Conservation (phyloP, 306 rosid species). For the Rubus parviflorus region DNA sequence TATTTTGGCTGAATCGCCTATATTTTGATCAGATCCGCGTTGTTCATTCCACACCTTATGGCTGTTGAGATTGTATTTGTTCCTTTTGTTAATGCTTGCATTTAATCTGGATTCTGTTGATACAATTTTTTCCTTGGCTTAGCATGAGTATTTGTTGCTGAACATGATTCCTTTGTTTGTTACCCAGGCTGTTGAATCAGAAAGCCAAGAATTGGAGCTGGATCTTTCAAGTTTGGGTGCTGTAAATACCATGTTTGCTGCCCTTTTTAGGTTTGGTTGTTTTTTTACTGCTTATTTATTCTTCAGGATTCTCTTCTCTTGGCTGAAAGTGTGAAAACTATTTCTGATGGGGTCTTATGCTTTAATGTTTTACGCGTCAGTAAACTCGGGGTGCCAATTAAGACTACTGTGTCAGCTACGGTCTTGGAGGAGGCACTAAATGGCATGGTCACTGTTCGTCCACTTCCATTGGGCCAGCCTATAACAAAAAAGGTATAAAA, state of each 20-base stretch:
- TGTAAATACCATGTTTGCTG: constrained; percentile 99
- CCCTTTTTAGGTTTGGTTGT: constrained; percentile 88
- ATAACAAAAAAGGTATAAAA: constrained; percentile 63
- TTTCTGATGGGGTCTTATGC: constrained; percentile 13
- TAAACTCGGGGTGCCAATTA: constrained; percentile 98
- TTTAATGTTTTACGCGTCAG: constrained; percentile 38
- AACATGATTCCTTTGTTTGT: constrained; percentile 29
- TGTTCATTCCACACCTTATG: constrained; percentile 16
- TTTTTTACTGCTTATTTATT: constrained; percentile 5
- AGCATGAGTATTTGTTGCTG: constrained; percentile 8
- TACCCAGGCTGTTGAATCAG: constrained; percentile 85
- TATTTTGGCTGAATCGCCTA: constrained; percentile 16
- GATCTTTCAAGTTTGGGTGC: constrained; percentile 99
- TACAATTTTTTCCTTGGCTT: constrained; percentile 2
- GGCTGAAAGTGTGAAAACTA: background rate
- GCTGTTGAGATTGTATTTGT: background rate
- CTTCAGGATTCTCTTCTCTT: background rate
- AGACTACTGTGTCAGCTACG: constrained; percentile 92
- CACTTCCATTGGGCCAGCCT: constrained; percentile 68
- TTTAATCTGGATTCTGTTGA: constrained; percentile 7
- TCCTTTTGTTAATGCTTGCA: background rate
- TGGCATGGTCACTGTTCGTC: constrained; percentile 62
- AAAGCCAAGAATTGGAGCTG: constrained; percentile 91
- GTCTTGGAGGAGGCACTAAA: constrained; percentile 95
- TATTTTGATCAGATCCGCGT: constrained; percentile 13